Base-by-base conservation (phyloP, 768 basidiomycete genomes). In the Tulasnella sp. region DNA sequence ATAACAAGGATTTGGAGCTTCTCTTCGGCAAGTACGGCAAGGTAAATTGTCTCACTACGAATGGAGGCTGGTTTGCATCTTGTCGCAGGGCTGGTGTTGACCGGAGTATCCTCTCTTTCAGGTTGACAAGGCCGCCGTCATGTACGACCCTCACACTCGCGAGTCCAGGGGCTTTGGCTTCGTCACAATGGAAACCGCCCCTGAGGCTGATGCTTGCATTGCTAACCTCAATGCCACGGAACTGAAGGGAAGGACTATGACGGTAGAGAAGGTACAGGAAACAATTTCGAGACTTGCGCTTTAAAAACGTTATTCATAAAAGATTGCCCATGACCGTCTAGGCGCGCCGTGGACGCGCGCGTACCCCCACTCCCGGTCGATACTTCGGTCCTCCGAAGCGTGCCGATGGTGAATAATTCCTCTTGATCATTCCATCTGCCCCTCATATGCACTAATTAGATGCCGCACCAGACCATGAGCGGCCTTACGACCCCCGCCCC, bases 301-400 rank as follows among this genome's bases (percentile, higher is more conserved):
- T 31, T 68, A 49, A 27, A 3, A 19, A 22, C 46, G 3, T 5
- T 27, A 19, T 1, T 0, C n/a, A 52, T 29, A 24, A 42, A 8
- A 51, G 8, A 41, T 62, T 65, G 12, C 48, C 55, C 31, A 4
- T 54, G 51, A 43, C 57, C 15, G 34, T 24, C 21, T 58, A 90
- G 89, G 91, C 91, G 63, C 86, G 90, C 52, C 85, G 90, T 64
- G 91, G 86, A 58, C 84, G 91, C 62, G 91, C 90, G 17, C 78
- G 91, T 63, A 88, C 91, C 11, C 87, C 94, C 2, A 99, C 94
- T 4, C 94, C 94, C 2, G 94, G 94, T 25, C 75, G 86, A 54
- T 99, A 99, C 78, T 90, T 88, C 63, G 93, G 92, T 0, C 90
- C 92, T 49, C 89, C 92, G 45, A 92, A 93, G 73, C 79, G 87